phyloP scores from a whole-genome alignment of 164 flowering plant genomes.

The Aristolochia californica region DNA sequence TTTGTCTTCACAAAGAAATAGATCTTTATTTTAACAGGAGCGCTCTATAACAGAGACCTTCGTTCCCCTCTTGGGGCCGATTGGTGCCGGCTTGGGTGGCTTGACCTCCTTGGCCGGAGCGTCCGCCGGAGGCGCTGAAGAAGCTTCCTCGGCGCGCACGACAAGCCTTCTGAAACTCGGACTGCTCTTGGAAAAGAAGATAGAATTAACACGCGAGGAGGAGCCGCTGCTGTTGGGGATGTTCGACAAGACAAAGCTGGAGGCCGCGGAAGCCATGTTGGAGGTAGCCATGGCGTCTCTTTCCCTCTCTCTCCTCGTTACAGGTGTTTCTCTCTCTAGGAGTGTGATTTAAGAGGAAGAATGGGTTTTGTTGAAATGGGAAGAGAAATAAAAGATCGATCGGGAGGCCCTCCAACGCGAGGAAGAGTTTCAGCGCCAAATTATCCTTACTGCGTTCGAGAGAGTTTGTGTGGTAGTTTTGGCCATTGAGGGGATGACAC shows the following conservation, averaged over 20 bases:
- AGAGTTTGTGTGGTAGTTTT: constrained; percentile 5
- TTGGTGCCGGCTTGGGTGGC: constrained; percentile 62
- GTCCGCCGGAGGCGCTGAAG: constrained; percentile 37
- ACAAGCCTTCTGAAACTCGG: constrained; percentile 33
- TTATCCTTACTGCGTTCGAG: not conserved
- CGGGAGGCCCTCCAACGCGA: not conserved
- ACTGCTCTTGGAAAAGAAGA: constrained; percentile 18
- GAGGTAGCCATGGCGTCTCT: constrained; percentile 41
- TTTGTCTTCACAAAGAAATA: too few species aligned
- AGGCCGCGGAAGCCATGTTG: constrained; percentile 63
- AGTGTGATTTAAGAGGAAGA: not conserved
- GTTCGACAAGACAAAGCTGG: constrained; percentile 38
- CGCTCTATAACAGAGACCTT: too few species aligned
- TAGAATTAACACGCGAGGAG: constrained; percentile 20
- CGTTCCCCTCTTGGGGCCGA: constrained; percentile 95
- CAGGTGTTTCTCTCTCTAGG: too few species aligned
- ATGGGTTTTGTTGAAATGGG: not conserved
- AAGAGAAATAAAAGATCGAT: constrained; percentile 1
- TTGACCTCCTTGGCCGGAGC: constrained; percentile 20
- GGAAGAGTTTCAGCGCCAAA: not conserved
- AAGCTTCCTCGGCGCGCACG: constrained; percentile 58
- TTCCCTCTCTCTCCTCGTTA: too few species aligned
- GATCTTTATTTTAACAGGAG: not conserved
- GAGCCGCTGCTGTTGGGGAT: constrained; percentile 18
- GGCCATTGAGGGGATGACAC: too few species aligned